Evolutionary conservation across 2,329 filamentous ascomycete species (phyloP), one percentile per base, ranked within the genome.

Genomic region (Pseudogymnoascus sp.): DNA sequence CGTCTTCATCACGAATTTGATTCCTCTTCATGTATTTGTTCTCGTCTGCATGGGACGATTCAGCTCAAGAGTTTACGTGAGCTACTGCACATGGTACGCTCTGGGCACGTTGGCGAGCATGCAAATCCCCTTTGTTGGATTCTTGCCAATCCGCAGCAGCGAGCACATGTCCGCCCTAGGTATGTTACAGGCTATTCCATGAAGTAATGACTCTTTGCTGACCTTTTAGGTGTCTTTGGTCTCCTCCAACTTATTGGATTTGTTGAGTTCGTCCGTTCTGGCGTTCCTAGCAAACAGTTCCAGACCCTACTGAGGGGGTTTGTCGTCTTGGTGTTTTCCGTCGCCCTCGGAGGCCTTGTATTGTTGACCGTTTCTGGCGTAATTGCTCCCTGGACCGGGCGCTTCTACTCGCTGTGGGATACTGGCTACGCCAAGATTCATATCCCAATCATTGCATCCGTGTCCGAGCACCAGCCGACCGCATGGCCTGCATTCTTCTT

Each of bases 401-500:
- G 94, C 70, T 99, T 99, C 84, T 99, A 99, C 80, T 99, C 95
- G 22, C 86, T 99, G 33, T 99, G 93, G 92, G 95, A 99, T 75
- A 99, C 94, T 5, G 89, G 91, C 70, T 99, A 99, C 74, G 94
- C 94, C 71, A 99, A 99, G 82, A 95, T 97, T 67, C 94, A 99
- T 73, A 99, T 99, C 73, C 94, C 94, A 65, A 99, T 99, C 73
- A 99, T 99, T 75, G 94, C 94, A 3, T 99, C 94, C n/a, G 94
- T 99, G 55, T 99, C 94, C 1, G 94, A 99, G 79, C 94, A 99
- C 79, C 94, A 99, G 79, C 94, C 94, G 62, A 99, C 94, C 38
- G 94, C 94, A 45, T 99, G 94, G 94, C 94, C 94, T 2, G 91
- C 95, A 14, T 99, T 97, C 83, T 99, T 99, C 81, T 99, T 99